These are phyloP conservation scores for Liriodendron chinense DNA, from an alignment of 164 flowering plant genomes.

Conservation along the genomic window DNA sequence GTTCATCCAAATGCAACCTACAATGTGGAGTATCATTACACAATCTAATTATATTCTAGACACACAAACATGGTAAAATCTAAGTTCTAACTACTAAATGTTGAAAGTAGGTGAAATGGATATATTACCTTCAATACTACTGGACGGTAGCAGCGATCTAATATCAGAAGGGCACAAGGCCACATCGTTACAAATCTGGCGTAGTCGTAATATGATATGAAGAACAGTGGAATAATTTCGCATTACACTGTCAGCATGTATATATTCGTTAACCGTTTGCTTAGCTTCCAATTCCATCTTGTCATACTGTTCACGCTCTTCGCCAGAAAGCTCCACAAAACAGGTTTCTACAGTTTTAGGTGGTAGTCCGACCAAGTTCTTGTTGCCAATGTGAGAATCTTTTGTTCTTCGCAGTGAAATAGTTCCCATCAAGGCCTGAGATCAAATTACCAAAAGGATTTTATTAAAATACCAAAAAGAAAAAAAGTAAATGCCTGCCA, in stretches of 20 bases:
- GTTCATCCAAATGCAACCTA: too few species aligned
- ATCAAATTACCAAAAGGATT: background rate
- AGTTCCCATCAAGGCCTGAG: conserved; percentile 72
- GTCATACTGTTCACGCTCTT: conserved; percentile 78
- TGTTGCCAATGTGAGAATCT: conserved; percentile 25
- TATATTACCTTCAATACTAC: conserved; percentile 62
- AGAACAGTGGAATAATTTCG: conserved; percentile 68
- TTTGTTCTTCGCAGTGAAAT: conserved; percentile 88
- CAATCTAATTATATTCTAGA: too few species aligned
- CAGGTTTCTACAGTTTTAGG: conserved; percentile 64
- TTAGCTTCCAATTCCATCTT: conserved; percentile 67
- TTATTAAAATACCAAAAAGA: background rate
- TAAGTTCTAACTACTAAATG: too few species aligned
- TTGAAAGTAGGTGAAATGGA: background rate
- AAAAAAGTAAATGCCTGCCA: background rate
- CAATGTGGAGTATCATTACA: too few species aligned
- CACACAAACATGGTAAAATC: too few species aligned
- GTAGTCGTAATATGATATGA: conserved; percentile 67
- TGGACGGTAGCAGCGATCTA: conserved; percentile 44
- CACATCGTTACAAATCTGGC: conserved; percentile 70
- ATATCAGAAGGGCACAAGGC: conserved; percentile 76
- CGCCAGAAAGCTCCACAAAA: conserved; percentile 62
- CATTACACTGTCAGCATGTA: conserved; percentile 36
- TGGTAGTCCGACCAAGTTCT: conserved; percentile 55
- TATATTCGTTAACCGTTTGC: conserved; percentile 39